phyloP scores from a whole-genome alignment of 2,329 filamentous ascomycete genomes.

The Phialemonium atrogriseum region DNA sequence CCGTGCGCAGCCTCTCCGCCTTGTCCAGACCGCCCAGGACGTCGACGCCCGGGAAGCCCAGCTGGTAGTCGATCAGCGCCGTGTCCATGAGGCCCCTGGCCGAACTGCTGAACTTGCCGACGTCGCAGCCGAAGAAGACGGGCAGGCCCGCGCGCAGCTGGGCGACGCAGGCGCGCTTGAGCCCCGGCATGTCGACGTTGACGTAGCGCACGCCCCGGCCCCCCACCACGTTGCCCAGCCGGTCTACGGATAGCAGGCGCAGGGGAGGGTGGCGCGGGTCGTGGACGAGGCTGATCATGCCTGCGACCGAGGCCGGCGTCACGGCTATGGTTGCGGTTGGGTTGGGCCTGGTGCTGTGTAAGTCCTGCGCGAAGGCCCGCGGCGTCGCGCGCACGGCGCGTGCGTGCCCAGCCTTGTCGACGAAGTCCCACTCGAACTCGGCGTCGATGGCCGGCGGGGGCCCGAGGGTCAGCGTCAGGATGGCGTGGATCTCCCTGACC shows the following conservation, averaged over 20 bases:
- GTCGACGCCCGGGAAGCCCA: slow-evolving; percentile 67
- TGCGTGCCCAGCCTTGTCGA: slow-evolving; percentile 59
- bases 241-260: slow-evolving; percentile 64
- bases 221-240: slow-evolving; percentile 74
- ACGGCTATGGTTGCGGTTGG: slow-evolving; percentile 51
- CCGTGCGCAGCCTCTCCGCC: slow-evolving; percentile 61
- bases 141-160: slow-evolving; percentile 74
- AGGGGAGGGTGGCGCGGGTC: slow-evolving; percentile 73
- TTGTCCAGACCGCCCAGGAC: slow-evolving; percentile 58
- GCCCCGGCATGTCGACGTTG: slow-evolving; percentile 65
- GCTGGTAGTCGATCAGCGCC: slow-evolving; percentile 66
- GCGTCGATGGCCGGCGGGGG: slow-evolving; percentile 63
- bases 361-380: slow-evolving; percentile 60
- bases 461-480: slow-evolving; percentile 76
- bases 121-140: slow-evolving; percentile 84
- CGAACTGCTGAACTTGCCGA: slow-evolving; percentile 70
- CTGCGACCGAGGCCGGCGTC: slow-evolving; percentile 53
- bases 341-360: slow-evolving; percentile 49
- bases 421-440: slow-evolving; percentile 73
- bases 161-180: slow-evolving; percentile 65
- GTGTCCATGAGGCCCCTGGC: slow-evolving; percentile 71
- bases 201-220: slow-evolving; percentile 71
- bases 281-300: slow-evolving; percentile 74
- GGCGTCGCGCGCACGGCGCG: slow-evolving; percentile 59
- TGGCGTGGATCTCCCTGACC: slow-evolving; percentile 70